Conservation (phyloP, 108 stramenopile genomes). For the Mayamaea pseudoterrestris region DNA sequence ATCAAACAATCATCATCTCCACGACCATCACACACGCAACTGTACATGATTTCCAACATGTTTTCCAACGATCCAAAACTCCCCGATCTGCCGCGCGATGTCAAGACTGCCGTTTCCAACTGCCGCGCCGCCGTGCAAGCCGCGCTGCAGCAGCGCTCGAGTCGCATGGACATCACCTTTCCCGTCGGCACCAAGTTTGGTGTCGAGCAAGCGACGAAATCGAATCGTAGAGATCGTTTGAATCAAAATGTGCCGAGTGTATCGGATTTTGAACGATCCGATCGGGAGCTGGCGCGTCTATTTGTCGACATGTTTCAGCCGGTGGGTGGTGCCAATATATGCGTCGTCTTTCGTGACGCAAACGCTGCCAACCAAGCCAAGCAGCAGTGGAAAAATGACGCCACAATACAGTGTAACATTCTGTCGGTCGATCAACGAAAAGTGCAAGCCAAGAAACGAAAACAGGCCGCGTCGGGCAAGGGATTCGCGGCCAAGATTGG, state of each 20-base stretch:
- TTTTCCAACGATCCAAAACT: too few relatives aligned
- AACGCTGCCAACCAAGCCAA: conserved; percentile 46
- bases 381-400: conserved; percentile 53
- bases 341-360: conserved; percentile 50
- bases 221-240: background rate
- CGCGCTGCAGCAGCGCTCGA: conserved; percentile 41
- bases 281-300: conserved; percentile 70
- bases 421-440: conserved; percentile 46
- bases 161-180: conserved; percentile 66
- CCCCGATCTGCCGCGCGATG: conserved; percentile 46
- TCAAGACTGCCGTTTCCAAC: conserved; percentile 68
- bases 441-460: conserved; percentile 15
- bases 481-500: conserved; percentile 78
- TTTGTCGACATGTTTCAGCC: conserved; percentile 88
- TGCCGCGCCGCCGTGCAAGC: conserved; percentile 65
- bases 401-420: conserved; percentile 45
- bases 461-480: conserved; percentile 28
- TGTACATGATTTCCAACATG: too few relatives aligned
- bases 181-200: conserved; percentile 80
- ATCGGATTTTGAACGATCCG: conserved; percentile 49
- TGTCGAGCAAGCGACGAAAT: conserved; percentile 25
- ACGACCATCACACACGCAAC: too few relatives aligned
- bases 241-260: conserved; percentile 29
- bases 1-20: too few relatives aligned
- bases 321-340: conserved; percentile 61